Base-by-base conservation (phyloP, 2,329 filamentous ascomycete species). In the Trichoderma sp. region DNA sequence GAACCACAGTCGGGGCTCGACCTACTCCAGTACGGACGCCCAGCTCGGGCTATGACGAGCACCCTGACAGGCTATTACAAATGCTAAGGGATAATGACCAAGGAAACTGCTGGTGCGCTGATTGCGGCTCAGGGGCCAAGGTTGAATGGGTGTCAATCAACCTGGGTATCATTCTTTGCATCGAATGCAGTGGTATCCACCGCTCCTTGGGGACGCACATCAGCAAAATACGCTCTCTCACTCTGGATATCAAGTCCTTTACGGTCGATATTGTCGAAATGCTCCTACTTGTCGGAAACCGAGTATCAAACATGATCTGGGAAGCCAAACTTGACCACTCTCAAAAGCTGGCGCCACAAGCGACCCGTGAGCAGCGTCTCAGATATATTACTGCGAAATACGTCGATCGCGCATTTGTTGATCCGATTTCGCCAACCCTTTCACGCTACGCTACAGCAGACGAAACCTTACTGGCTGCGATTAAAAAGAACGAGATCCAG, bases 71-170 rank as follows among this genome's bases (percentile, higher is more conserved):
- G 78, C 84, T 99, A 10, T 86, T 99, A 5, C 93, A 97, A 77
- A 89, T 91, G 77, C 88, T 99, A 53, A 91, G 95, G 61, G 92
- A 96, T 69, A 92, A 91, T 61, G 96, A 99, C 76, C 92, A 97
- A 75, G 94, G 93, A 52, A 99, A 99, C 80, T 91, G 89, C 73
- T 92, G 91, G 87, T 99, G 96, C 78, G 96, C 96, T 19, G 96
- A 99, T 79, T 99, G 96, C 77, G 92, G 93, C 13, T 96, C 94
- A 8, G 91, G 92, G 40, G 88, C 90, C 76, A 98, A 97, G 82
- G 94, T 97, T 27, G 96, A 99, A 80, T 99, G 96, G 96, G 96
- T 98, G 33, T 98, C 96, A 0, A 97, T 99, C 81, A 99, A 99
- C 76, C 86, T 99, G 5, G 96, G 93, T 57, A 97, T 99, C 70